Base-by-base conservation (phyloP, 768 basidiomycete genomes). In the Lactarius trivialis region DNA sequence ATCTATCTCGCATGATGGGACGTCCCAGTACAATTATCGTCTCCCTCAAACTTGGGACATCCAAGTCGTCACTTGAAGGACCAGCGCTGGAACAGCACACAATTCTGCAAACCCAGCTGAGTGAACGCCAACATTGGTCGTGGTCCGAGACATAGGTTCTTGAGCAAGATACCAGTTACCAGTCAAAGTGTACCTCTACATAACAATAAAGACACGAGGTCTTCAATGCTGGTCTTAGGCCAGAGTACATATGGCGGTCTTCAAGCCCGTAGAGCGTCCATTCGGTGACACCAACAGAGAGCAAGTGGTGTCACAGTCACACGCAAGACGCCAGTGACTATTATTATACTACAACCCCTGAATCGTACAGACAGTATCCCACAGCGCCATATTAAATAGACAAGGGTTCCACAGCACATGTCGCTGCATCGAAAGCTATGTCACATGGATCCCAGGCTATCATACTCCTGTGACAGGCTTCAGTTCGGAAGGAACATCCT, bases 121-220 rank as follows among this genome's bases (percentile, higher is more conserved):
- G 45, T 24, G 21, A 15, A 24, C 12, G 24, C 21, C 21, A 48
- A 4, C 45, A 9, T 24, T 11, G 24, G 21, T 48, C 21, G 21
- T 45, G 21, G 30, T 30, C 6, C n/a, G n/a, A n/a, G n/a, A n/a
- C n/a, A 6, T 30, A 30, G 45, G 43, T 24, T 11, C 9, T 24
- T 21, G 43, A 24, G 21, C 11, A 45, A 17, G 21, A 3, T 21
- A 14, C 41, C 19, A n/a, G 9, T 6, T 21, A 14, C 41, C 19
- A n/a, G 9, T 6, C 53, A 41, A 17, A 2, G 12, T 73, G 39
- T 58, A 90, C 85, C 74, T 88, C 84, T 1, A 84, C 75, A n/a
- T 92, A 37, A 91, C 70, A 7, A 89, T 69, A 15, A 91, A 75
- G 70, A 89, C 84, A 89, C 75, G 2, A 84, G 83, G 72, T 92